These are phyloP conservation scores for Tetrastigma voinierianum DNA, from an alignment of 164 flowering plant species.

Conservation along the genomic window DNA sequence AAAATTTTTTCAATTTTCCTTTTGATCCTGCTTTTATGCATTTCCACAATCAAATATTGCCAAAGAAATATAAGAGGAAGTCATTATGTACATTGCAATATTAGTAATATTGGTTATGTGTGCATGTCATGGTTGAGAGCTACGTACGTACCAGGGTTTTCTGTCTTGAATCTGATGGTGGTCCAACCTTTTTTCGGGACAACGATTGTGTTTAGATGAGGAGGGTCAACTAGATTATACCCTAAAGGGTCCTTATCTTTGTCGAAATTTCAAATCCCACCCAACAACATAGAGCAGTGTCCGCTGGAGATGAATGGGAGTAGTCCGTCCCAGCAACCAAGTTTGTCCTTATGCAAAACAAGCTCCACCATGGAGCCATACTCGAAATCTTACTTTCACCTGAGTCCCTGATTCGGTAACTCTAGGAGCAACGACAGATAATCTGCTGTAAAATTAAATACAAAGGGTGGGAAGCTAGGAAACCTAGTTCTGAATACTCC, in stretches of 20 bases:
- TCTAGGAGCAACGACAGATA: constrained; percentile 6
- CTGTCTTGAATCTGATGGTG: constrained; percentile 50
- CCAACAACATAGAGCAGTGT: constrained; percentile 57
- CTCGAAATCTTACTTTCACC: constrained; percentile 22
- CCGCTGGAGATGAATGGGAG: constrained; percentile 50
- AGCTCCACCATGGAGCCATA: constrained; percentile 23
- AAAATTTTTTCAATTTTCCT: too few species aligned
- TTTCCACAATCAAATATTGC: too few species aligned
- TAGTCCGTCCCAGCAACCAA: constrained; percentile 29
- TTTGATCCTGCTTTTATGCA: too few species aligned
- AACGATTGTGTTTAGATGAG: constrained; percentile 34
- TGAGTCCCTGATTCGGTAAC: constrained; percentile 13
- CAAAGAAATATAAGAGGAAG: neutral
- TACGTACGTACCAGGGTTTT: constrained; percentile 59
- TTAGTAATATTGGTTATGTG: too few species aligned
- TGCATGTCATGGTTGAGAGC: too few species aligned
- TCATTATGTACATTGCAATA: too few species aligned
- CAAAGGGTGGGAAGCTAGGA: constrained; percentile 16
- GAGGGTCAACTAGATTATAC: constrained; percentile 66
- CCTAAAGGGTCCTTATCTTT: constrained; percentile 32
- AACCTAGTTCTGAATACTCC: constrained; percentile 16
- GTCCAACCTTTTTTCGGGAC: constrained; percentile 61
- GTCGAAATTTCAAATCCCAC: constrained; percentile 57
- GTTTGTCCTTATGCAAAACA: constrained; percentile 24
- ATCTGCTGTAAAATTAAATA: constrained; percentile 21